Evolutionary conservation across 805 yeast genomes (phyloP).

Genomic region (Tanozyma kutaoensis): DNA sequence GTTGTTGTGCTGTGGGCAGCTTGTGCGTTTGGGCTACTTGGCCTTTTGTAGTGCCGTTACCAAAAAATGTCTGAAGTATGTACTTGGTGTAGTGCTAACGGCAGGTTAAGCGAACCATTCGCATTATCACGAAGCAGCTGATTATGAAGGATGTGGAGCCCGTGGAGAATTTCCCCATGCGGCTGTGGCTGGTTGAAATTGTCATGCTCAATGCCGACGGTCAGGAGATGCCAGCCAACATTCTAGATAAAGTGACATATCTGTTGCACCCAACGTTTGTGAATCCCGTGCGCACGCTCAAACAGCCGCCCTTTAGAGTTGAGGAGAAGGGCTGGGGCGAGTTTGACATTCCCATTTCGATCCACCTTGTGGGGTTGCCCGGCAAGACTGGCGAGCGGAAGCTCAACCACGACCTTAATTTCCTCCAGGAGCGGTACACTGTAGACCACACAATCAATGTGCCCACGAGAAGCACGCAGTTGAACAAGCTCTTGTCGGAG

Average conservation of each 20-base stretch:
- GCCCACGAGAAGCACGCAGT: slow-evolving; percentile 58
- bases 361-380: slow-evolving; percentile 43
- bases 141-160: slow-evolving; percentile 61
- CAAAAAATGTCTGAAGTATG: slow-evolving; percentile 11
- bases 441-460: slow-evolving; percentile 67
- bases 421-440: slow-evolving; percentile 60
- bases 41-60: background rate
- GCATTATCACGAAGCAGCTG: slow-evolving; percentile 79
- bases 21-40: background rate
- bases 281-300: slow-evolving; percentile 73
- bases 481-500: slow-evolving; percentile 62
- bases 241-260: slow-evolving; percentile 88
- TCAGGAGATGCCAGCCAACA: slow-evolving; percentile 68
- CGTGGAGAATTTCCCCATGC: slow-evolving; percentile 85
- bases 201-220: slow-evolving; percentile 68
- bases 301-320: slow-evolving; percentile 73
- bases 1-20: background rate
- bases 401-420: slow-evolving; percentile 81
- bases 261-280: slow-evolving; percentile 90
- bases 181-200: slow-evolving; percentile 82
- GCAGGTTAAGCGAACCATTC: slow-evolving; percentile 70
- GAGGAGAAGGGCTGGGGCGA: slow-evolving; percentile 99
- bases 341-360: slow-evolving; percentile 72
- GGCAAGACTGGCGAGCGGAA: slow-evolving; percentile 87
- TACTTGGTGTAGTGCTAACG: slow-evolving; percentile 1